phyloP scores from a whole-genome alignment of 2,329 filamentous ascomycete species.

The Daldinia sp. region DNA sequence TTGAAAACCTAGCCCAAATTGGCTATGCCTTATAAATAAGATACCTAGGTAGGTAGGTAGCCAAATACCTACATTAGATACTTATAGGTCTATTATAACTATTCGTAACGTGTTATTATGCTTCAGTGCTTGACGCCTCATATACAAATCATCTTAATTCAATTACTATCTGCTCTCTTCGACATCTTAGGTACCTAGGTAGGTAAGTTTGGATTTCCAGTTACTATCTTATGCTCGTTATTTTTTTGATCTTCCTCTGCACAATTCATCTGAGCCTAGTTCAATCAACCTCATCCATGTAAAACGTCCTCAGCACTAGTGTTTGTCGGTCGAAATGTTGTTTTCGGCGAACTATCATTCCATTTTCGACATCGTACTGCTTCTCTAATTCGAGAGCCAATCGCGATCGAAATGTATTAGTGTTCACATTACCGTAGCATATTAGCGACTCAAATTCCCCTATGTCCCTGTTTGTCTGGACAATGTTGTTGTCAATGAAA shows the following conservation, averaged over 20 bases:
- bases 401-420: too few relatives aligned
- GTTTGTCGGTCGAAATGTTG: not conserved
- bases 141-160: not conserved
- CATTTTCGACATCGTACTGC: not conserved
- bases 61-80: not conserved
- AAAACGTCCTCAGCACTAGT: not conserved
- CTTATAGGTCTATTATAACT: not conserved
- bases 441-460: not conserved
- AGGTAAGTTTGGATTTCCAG: not conserved
- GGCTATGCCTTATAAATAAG: slow-evolving; percentile 38
- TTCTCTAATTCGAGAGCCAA: not conserved
- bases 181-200: not conserved
- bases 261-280: not conserved
- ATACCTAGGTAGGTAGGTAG: too few relatives aligned
- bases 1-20: slow-evolving; percentile 64
- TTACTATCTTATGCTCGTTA: not conserved
- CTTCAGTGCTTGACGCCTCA: not conserved
- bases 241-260: too few relatives aligned
- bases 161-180: not conserved
- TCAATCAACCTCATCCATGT: not conserved
- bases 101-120: not conserved
- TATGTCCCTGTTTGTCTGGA: not conserved
- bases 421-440: too few relatives aligned
- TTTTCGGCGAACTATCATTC: not conserved
- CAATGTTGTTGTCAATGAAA: not conserved